A percentile compares a stretch with the other conserved stretches of the same genome.
These are phyloP conservation scores for Spergularia marina DNA, from an alignment of 148 eudicot species.

Conservation along the genomic window DNA sequence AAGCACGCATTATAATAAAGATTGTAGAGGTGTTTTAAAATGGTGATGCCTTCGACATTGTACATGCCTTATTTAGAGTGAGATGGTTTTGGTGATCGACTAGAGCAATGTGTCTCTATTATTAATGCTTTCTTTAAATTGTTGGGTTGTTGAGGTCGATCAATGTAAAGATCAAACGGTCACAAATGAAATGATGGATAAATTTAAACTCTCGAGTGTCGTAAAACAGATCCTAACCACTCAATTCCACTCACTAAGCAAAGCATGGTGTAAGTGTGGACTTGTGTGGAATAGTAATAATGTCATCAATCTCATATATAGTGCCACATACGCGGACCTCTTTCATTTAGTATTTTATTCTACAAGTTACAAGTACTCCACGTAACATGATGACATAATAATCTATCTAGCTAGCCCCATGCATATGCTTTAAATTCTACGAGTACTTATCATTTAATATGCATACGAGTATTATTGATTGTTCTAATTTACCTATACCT, in stretches of 20 bases:
- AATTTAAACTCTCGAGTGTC: not conserved
- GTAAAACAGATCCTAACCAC: slow-evolving; percentile 12
- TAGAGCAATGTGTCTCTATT: not conserved
- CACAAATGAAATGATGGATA: slow-evolving; percentile 2
- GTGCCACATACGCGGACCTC: not conserved
- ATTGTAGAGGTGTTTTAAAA: too few species aligned
- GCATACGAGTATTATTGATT: too few species aligned
- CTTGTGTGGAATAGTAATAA: not conserved
- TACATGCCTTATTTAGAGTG: too few species aligned
- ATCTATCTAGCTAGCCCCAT: too few species aligned
- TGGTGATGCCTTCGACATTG: too few species aligned
- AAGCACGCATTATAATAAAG: too few species aligned
- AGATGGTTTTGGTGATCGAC: too few species aligned
- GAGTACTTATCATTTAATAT: too few species aligned
- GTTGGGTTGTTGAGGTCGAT: not conserved
- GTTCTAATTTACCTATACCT: too few species aligned
- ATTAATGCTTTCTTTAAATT: not conserved
- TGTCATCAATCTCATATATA: not conserved
- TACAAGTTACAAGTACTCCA: too few species aligned
- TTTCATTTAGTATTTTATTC: not conserved
- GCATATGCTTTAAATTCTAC: too few species aligned
- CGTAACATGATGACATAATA: too few species aligned
- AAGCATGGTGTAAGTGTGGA: not conserved
- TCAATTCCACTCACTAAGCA: not conserved
- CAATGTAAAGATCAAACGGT: not conserved